Base-by-base conservation (phyloP, 1,284 basidiomycete species). In the Lentinus polychrous region DNA sequence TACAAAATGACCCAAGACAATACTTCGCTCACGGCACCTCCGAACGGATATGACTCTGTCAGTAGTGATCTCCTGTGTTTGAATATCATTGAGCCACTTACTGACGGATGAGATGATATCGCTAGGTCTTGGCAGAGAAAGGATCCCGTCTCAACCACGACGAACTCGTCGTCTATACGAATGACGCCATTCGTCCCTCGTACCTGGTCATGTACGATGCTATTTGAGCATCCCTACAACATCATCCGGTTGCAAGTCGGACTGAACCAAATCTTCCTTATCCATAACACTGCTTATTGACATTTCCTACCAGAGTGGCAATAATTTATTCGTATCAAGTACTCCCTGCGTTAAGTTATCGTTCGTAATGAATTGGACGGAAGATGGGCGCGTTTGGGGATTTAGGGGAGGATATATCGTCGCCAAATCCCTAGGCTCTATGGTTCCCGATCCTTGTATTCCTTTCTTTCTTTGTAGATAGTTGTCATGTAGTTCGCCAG, bases 41-140 rank as follows among this genome's bases (percentile, higher is more conserved):
- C 80, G 1, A 50, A 57, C 42, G 79, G 77, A 24, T 75, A 73
- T 51, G 71, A 83, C 56, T 83, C 81, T 20, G 44, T 45, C 34
- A 20, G 44, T 45, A n/a, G 14, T 45, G 14, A 20, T 8, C 5
- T 41, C 6, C n/a, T 8, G 6, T 41, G 8, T 24, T 8, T 20
- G 18, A 20, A 39, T 24, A 8, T 41, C 22, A 14, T 41, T n/a
- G 40, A 14, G 8, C 39, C 22, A 24, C 17, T 22, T 22, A 24
- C 22, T 24, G 15, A 41, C 8, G 10, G 17, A 22, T n/a, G 14
- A 22, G 14, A 6, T 17, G 14, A 12, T 24, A 6, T 32, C 42
- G 33, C 14, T 20, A 24, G 20, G 81, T 81, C 60, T 43, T 47
- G 11, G 79, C 55, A 11, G 49, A 49, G 20, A 51, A 51, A n/a